phyloP scores from a whole-genome alignment of 805 yeast genomes.

The Clavispora fructus region DNA sequence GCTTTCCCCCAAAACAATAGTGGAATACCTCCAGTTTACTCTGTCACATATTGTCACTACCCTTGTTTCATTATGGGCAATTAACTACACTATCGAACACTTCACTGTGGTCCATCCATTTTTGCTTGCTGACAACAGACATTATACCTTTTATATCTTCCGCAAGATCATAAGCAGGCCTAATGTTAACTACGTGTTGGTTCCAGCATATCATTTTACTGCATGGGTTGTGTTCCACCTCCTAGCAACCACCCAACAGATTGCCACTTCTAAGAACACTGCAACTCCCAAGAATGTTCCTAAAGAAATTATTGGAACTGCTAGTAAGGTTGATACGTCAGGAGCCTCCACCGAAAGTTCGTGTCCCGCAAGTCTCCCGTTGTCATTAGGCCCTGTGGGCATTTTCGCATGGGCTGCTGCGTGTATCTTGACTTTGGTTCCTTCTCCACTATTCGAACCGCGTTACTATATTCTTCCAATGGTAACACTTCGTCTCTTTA shows the following conservation, averaged over 20 bases:
- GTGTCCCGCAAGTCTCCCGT: too few relatives aligned
- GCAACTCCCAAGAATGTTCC: background rate
- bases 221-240: slow-evolving; percentile 24
- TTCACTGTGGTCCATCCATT: slow-evolving; percentile 85
- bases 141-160: slow-evolving; percentile 84
- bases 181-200: slow-evolving; percentile 42
- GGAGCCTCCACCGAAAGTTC: too few relatives aligned
- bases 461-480: slow-evolving; percentile 85
- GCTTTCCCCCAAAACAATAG: slow-evolving; percentile 42
- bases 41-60: slow-evolving; percentile 19
- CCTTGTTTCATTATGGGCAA: slow-evolving; percentile 15
- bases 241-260: background rate
- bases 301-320: too few relatives aligned
- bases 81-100: slow-evolving; percentile 45
- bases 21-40: slow-evolving; percentile 32
- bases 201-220: slow-evolving; percentile 70
- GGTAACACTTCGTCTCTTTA: slow-evolving; percentile 63
- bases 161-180: slow-evolving; percentile 52
- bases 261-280: background rate
- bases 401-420: slow-evolving; percentile 49
- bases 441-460: slow-evolving; percentile 92
- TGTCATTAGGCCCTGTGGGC: slow-evolving; percentile 28
- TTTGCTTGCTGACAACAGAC: slow-evolving; percentile 89
- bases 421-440: slow-evolving; percentile 58
- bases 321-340: too few relatives aligned